Percentiles rank a stretch among this genome's conserved stretches.
Conservation (phyloP, 2,329 filamentous ascomycete genomes). For the Ascochyta pisi region DNA sequence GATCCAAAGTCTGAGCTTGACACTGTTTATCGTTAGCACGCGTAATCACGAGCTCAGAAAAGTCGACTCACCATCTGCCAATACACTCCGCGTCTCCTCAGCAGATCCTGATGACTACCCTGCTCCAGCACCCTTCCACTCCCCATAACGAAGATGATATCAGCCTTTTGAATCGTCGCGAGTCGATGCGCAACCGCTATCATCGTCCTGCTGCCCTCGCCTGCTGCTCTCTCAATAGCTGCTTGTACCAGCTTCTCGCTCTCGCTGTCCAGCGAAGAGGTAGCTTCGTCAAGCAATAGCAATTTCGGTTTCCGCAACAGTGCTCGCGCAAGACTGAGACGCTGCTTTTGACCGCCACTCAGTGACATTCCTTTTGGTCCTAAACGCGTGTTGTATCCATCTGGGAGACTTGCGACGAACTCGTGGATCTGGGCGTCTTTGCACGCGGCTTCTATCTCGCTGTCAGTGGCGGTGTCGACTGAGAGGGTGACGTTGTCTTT, state of each 20-base stretch:
- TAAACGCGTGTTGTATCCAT: conserved; percentile 44
- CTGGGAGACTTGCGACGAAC: conserved; percentile 46
- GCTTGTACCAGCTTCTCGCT: conserved; percentile 45
- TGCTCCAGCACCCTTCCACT: conserved; percentile 43
- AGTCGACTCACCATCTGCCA: conserved; percentile 38
- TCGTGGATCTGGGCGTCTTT: conserved; percentile 49
- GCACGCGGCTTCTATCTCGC: conserved; percentile 43
- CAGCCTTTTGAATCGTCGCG: conserved; percentile 48
- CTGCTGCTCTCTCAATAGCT: conserved; percentile 42
- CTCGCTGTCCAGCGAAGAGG: conserved; percentile 42
- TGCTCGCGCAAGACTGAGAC: conserved; percentile 43
- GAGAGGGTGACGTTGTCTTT: conserved; percentile 49
- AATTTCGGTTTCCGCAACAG: conserved; percentile 42
- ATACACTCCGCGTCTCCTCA: conserved; percentile 41
- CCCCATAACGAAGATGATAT: conserved; percentile 48
- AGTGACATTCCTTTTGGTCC: conserved; percentile 47
- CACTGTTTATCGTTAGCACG: conserved; percentile 22
- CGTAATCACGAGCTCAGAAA: background rate
- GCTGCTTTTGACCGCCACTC: conserved; percentile 47
- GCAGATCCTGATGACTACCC: conserved; percentile 40
- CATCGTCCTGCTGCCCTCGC: conserved; percentile 37
- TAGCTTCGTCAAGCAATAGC: conserved; percentile 48
- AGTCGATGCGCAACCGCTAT: conserved; percentile 48
- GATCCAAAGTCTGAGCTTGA: conserved; percentile 49
- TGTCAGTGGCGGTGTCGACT: conserved; percentile 39